These are phyloP conservation scores for Leucocoprinus birnbaumii DNA, from an alignment of 768 basidiomycete species.

Conservation along the genomic window DNA sequence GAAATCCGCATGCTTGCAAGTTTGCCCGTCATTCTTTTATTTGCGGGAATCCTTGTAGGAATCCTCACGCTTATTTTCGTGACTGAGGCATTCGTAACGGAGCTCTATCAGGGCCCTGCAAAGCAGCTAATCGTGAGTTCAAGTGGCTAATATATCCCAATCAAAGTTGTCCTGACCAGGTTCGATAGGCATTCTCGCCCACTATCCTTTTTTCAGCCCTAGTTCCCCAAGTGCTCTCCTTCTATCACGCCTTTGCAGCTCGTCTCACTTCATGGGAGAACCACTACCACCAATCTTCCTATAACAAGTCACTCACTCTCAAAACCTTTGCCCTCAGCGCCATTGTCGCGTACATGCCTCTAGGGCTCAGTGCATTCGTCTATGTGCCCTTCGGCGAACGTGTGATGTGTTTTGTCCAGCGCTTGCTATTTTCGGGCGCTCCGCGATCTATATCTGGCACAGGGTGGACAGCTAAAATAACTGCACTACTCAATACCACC, in stretches of 20 bases:
- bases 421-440: slow-evolving; percentile 34
- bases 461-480: slow-evolving; percentile 19
- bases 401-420: slow-evolving; percentile 62
- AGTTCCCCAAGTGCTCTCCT: slow-evolving; percentile 74
- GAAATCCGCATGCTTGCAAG: slow-evolving; percentile 67
- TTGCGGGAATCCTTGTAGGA: slow-evolving; percentile 64
- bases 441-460: slow-evolving; percentile 11
- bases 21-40: slow-evolving; percentile 70
- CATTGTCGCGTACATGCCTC: slow-evolving; percentile 86
- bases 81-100: slow-evolving; percentile 87
- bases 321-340: slow-evolving; percentile 90
- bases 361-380: slow-evolving; percentile 92
- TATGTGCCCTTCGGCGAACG: slow-evolving; percentile 92
- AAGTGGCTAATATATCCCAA: neutral
- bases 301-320: slow-evolving; percentile 77
- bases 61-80: slow-evolving; percentile 82
- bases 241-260: slow-evolving; percentile 68
- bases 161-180: slow-evolving; percentile 1
- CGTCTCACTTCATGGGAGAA: slow-evolving; percentile 89
- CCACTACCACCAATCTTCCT: slow-evolving; percentile 75
- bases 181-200: slow-evolving; percentile 68
- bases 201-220: slow-evolving; percentile 80
- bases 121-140: slow-evolving; percentile 69
- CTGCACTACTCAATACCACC: slow-evolving; percentile 24
- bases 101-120: slow-evolving; percentile 87